Base-by-base conservation (phyloP, 106 monocot genomes). In the Allium cepa region DNA sequence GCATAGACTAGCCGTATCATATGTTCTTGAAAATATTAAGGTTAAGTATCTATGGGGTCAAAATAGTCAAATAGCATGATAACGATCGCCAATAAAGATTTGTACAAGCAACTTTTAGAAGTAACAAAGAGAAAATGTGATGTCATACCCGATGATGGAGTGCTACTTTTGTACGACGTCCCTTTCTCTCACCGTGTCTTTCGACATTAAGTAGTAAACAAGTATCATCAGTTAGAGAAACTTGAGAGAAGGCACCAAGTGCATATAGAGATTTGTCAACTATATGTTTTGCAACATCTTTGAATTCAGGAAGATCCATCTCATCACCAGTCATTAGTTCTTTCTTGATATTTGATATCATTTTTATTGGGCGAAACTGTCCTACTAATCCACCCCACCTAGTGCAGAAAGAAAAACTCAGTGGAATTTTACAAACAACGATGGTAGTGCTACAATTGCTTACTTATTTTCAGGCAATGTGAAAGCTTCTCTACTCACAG, bases 361-460 rank as follows among this genome's bases (percentile, higher is more conserved):
- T 73, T 52, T 93, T 93, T 46, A 68, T 72, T 26, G 92, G 92
- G 45, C 88, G 87, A 48, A 93, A 79, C 55, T 93, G 92, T 15
- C 83, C 82, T 49, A 81, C 80, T 22, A 93, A 80, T 58, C 79
- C 92, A 57, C 63, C 59, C 92, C 92, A 93, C 88, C 92, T 93
- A 71, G 68, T 36, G 36, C 36, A 36, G 36, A 36, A 36, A 36
- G 36, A 36, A 36, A 36, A 4, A 36, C 22, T 36, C 36, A 4
- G 36, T 36, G 5, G 5, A 36, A 36, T 36, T 36, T 36, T 36
- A 5, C 36, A 36, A 22, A 22, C 22, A 22, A 0, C 1, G 36
- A 3, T 36, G 36, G 0, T 36, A 5, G 5, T 36, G 36, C 36
- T 36, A 36, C 36, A 36, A 36, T 36, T 36, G 36, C 36, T 36